These are phyloP conservation scores for Halocafeteria seosinensis DNA, from an alignment of 108 stramenopile species.

Conservation along the genomic window DNA sequence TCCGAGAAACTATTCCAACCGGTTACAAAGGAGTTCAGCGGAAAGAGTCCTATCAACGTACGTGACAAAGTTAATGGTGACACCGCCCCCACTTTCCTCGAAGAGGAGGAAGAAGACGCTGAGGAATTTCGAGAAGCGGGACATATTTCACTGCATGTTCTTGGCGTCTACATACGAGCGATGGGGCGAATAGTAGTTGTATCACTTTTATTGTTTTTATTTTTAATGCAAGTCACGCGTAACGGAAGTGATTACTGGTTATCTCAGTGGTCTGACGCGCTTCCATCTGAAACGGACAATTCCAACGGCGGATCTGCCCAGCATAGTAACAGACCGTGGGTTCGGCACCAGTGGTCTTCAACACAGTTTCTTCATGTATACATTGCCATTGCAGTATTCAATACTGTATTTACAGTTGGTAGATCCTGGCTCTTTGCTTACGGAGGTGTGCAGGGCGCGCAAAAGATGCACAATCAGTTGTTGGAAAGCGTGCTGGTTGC, in stretches of 20 bases:
- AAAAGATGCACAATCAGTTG: background rate
- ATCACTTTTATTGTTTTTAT: conserved; percentile 6
- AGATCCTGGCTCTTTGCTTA: conserved; percentile 27
- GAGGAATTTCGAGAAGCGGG: background rate
- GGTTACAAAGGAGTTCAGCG: no score
- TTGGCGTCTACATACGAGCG: background rate
- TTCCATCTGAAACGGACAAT: background rate
- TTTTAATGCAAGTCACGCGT: conserved; percentile 18
- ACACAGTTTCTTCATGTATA: conserved; percentile 12
- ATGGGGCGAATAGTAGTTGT: background rate
- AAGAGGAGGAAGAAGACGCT: background rate
- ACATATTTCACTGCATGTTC: background rate
- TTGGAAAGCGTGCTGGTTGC: background rate
- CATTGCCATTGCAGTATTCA: conserved; percentile 12
- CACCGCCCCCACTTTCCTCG: background rate
- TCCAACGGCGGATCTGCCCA: background rate
- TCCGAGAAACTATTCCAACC: no score
- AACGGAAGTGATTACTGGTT: conserved; percentile 21
- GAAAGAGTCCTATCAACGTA: no score
- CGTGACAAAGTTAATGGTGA: no score
- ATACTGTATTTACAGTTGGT: conserved; percentile 10
- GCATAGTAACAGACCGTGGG: background rate
- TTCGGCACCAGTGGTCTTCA: background rate
- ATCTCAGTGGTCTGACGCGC: conserved; percentile 17
- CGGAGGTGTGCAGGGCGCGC: background rate